Evolutionary conservation across 768 basidiomycete genomes (phyloP).

Genomic region (Pulveroboletus sp.): DNA sequence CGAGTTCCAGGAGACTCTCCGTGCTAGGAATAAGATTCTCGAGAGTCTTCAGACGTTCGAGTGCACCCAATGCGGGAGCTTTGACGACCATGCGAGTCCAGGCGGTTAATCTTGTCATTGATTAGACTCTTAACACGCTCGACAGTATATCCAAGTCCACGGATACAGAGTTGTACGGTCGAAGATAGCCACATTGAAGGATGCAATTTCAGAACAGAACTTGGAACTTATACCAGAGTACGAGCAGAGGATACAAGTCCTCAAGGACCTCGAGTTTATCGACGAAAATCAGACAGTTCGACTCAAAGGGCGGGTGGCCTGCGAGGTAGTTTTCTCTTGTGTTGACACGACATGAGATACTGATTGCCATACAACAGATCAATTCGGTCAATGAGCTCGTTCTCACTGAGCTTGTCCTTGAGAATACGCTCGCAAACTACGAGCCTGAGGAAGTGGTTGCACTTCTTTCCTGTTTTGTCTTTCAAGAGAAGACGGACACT

Average conservation of each 20-base stretch:
- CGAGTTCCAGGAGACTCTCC: conserved; percentile 85
- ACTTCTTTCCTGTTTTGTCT: conserved; percentile 92
- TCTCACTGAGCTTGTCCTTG: conserved; percentile 92
- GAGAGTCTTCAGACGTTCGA: conserved; percentile 38
- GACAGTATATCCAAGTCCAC: conserved; percentile 74
- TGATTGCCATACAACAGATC: conserved; percentile 52
- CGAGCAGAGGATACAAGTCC: conserved; percentile 86
- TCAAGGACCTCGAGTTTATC: conserved; percentile 89
- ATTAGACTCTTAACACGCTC: conserved; percentile 7
- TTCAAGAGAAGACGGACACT: conserved; percentile 95
- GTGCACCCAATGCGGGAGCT: conserved; percentile 62
- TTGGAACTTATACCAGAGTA: conserved; percentile 96
- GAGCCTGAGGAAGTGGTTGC: conserved; percentile 97
- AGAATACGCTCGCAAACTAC: conserved; percentile 86
- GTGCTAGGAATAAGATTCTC: conserved; percentile 48
- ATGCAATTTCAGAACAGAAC: conserved; percentile 93
- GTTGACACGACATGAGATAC: background rate
- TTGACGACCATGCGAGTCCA: conserved; percentile 67
- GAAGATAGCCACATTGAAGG: conserved; percentile 72
- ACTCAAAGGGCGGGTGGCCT: conserved; percentile 95
- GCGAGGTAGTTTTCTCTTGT: conserved; percentile 59
- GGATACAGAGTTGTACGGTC: conserved; percentile 67
- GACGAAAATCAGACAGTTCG: conserved; percentile 94
- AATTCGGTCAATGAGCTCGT: conserved; percentile 98
- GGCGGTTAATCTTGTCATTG: background rate